Evolutionary conservation across 805 yeast species (phyloP), one percentile per base, ranked within the genome.

Genomic region (Priceomyces haplophilus): DNA sequence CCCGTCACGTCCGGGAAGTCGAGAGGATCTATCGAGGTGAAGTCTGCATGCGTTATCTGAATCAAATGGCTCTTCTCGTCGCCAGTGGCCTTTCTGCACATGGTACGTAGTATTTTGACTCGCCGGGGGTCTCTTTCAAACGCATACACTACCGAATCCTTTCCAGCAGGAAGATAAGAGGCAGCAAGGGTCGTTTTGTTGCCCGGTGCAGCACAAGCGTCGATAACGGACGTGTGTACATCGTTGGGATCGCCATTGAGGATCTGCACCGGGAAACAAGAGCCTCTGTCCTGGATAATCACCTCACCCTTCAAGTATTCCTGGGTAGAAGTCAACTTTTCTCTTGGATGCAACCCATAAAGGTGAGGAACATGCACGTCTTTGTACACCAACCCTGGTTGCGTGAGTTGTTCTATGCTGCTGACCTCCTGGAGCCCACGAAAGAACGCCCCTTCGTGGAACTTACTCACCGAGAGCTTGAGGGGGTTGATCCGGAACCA

Each of bases 151-250:
- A 78, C 76, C 0, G 62, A 49, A 13, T 50, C 52, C 2, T 42
- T 35, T 48, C 49, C n/a, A 5, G 19, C n/a, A 10, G 55, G 57
- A 17, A 88, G 62, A 39, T 78, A 69, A 0, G 93, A 79, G 0
- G 97, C 96, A 17, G 84, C 67, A 64, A 91, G 98, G 0, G 97
- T 88, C 0, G 99, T 93, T 61, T 93, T 95, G 63, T 93, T 93
- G 4, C 99, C 99, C 3, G 99, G 99, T 0, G 99, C 99, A 2
- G 98, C 90, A 66, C 97, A 90, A 1, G 97, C 85, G 65, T 93
- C 99, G 35, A 93, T 85, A 8, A 89, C 80, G 18, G 72, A 63
- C 45, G 77, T 83, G 35, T 82, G 84, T 2, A 41, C 39, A 3
- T 78, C 70, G 0, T 59, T 42, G 0, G 91, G 87, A 41, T 64